phyloP scores from a whole-genome alignment of 1,284 basidiomycete genomes.

The Heterobasidion irregulare region DNA sequence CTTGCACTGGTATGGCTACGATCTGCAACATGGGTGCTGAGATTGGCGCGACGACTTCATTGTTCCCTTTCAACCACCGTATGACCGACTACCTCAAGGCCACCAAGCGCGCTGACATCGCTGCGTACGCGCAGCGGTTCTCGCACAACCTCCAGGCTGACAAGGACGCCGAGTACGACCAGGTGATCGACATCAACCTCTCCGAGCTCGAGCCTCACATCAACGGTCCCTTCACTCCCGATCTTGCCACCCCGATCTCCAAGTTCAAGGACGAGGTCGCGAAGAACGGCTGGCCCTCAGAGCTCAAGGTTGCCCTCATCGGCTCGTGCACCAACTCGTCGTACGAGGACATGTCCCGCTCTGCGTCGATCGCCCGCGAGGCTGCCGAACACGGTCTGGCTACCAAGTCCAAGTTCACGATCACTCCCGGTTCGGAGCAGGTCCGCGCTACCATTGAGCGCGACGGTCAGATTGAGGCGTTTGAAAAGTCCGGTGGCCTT shows the following conservation, averaged over 20 bases:
- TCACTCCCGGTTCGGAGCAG: conserved; percentile 98
- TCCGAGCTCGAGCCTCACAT: conserved; percentile 97
- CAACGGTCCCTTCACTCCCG: conserved; percentile 98
- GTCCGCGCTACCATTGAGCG: conserved; percentile 96
- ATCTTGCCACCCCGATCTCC: conserved; percentile 93
- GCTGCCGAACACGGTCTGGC: conserved; percentile 82
- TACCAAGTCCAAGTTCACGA: conserved; percentile 92
- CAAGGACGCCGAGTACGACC: conserved; percentile 88
- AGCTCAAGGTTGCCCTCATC: conserved; percentile 96
- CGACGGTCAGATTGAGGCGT: conserved; percentile 87
- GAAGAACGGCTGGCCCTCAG: conserved; percentile 95
- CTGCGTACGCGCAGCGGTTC: conserved; percentile 86
- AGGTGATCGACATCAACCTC: conserved; percentile 92
- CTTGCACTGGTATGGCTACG: conserved; percentile 99
- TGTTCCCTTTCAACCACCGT: conserved; percentile 98
- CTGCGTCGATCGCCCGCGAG: conserved; percentile 89
- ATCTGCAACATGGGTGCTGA: conserved; percentile 99
- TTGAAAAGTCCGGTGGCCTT: conserved; percentile 85
- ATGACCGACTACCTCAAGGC: conserved; percentile 93
- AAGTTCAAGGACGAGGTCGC: conserved; percentile 90
- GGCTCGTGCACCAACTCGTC: conserved; percentile 99
- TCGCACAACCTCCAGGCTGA: conserved; percentile 91
- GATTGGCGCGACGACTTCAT: conserved; percentile 96
- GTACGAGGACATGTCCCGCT: conserved; percentile 99
- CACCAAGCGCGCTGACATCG: conserved; percentile 87